Base-by-base conservation (phyloP, 2,329 filamentous ascomycete species). In the Colletotrichum lentis region DNA sequence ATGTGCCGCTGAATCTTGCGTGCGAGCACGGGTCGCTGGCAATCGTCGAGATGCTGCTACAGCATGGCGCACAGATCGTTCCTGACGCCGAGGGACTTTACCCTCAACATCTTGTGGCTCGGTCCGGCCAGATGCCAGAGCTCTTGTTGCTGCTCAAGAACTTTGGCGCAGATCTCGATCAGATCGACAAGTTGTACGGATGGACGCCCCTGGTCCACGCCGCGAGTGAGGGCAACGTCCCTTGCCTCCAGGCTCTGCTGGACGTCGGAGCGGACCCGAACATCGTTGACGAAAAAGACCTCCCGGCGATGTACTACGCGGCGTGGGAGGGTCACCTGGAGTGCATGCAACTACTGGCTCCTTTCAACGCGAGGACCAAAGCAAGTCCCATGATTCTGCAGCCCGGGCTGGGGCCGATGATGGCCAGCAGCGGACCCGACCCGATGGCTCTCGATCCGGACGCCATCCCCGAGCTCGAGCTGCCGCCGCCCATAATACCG, bases 181-280 rank as follows among this genome's bases (percentile, higher is more conserved):
- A 98, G 77, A 85, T 93, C 39, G 96, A 99, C 79, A 98, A 97
- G 79, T 85, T 99, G 18, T 98, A 98, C 73, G 93, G 95, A 69
- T 99, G 96, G 96, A 98, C 96, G 2, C 94, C 96, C 0, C 84
- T 99, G 5, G 96, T 99, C 65, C 95, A 99, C 77, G 95, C 96
- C 2, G 96, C 96, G 11, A 97, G 94, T 76, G 96, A 99, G 81
- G 96, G 96, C 24, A 96, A 97, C 76, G 91, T 97, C 1, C 89
- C 91, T 31, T 97, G 94, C 75, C 83, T 99, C 50, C 88, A 93
- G 72, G 92, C 90, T 1, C 84, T 99, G 4, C 84, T 99, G 12
- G 88, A 93, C 61, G 88, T 91, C 70, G 91, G 91, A 8, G 94
- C 91, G 3, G 88, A 96, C 73, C 87, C 91, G 1, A 90, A 90